Base-by-base conservation (phyloP, 768 basidiomycete genomes). In the Boletus bicolor region DNA sequence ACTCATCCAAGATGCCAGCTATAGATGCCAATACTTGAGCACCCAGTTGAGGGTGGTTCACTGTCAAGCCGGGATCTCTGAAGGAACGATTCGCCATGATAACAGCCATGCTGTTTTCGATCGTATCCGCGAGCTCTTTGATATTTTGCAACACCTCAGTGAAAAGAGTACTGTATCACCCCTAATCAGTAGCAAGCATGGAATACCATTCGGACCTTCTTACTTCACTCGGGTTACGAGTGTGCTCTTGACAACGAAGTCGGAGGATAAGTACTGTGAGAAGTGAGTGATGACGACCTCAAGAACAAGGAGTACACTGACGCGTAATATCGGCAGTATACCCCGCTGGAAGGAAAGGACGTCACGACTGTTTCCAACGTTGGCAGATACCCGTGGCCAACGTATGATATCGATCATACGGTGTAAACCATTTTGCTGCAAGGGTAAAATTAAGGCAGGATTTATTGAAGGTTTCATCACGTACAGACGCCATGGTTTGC, bases 261-360 rank as follows among this genome's bases (percentile, higher is more conserved):
- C 79, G 9, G 85, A 85, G 0, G 85, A 77, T 39, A 83, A 67
- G 64, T 84, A 85, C 83, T 86, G 43, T 17, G 42, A 39, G 15
- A 50, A 5, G 51, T 60, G 49, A 60, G 51, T 8, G 2, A 24
- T 24, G 1, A 17, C 24, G 5, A 32, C 4, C 4, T 9, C 17
- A 1, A 36, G 19, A 30, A 39, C 7, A 28, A 32, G 17, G 10
- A 7, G 15, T 17, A 5, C 8, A 56, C 68, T 41, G 55, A 84
- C 85, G 35, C 77, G 70, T n/a, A 87, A 66, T 17, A 87, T 57
- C 0, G 80, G 81, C 7, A 86, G 59, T 57, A 79, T 76, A 0
- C 80, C 84, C 28, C 77, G 69, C 57, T 87, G 83, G 54, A 87
- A 88, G 2, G 86, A 86, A 8, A 87, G 72, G 0, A 64, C 57